Conservation (phyloP, 1,139 yeast genomes). For the Yamadazyma atmosphaerica region DNA sequence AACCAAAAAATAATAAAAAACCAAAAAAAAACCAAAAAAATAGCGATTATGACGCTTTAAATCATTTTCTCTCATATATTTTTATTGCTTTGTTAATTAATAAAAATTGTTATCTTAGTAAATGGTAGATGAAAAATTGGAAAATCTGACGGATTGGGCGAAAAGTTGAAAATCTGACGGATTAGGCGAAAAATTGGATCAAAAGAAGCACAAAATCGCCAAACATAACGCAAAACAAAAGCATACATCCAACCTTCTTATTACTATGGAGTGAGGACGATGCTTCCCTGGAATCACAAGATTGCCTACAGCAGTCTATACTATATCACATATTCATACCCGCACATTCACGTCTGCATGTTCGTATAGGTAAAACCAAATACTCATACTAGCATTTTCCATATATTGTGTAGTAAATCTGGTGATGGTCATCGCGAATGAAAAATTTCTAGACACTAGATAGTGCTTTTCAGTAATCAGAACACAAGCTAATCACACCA, state of each 20-base stretch:
- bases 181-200: background rate
- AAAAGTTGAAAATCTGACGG: background rate
- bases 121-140: too few relatives aligned
- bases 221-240: background rate
- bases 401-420: background rate
- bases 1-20: too few relatives aligned
- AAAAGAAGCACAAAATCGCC: background rate
- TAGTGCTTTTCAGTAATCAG: background rate
- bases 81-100: background rate
- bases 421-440: background rate
- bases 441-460: background rate
- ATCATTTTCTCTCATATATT: too few relatives aligned
- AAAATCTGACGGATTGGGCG: background rate
- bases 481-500: conserved; percentile 20
- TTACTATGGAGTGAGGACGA: too few relatives aligned
- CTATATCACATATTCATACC: too few relatives aligned
- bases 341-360: too few relatives aligned
- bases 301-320: too few relatives aligned
- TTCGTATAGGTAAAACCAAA: background rate
- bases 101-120: background rate
- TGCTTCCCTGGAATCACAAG: too few relatives aligned
- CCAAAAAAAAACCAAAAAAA: too few relatives aligned
- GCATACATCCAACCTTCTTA: too few relatives aligned
- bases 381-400: background rate
- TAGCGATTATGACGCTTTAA: too few relatives aligned